These are phyloP conservation scores for Aurinia saxatilis DNA, from an alignment of 345 rosid species.

Conservation along the genomic window DNA sequence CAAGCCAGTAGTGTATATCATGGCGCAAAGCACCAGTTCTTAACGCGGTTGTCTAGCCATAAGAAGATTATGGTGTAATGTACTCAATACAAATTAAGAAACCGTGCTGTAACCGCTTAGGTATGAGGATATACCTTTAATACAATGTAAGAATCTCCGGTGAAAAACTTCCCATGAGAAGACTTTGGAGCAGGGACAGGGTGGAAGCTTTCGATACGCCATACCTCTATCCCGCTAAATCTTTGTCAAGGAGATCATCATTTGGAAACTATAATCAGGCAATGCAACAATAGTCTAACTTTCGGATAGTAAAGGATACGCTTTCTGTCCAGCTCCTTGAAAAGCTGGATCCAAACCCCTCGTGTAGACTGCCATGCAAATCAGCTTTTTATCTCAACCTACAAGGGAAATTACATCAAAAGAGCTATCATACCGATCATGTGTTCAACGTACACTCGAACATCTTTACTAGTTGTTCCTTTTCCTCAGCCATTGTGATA, in stretches of 20 bases:
- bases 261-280: background rate
- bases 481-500: too few relatives aligned
- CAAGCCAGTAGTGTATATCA: constrained; percentile 77
- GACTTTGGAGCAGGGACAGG: constrained; percentile 66
- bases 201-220: constrained; percentile 88
- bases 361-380: constrained; percentile 86
- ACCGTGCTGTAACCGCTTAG: background rate
- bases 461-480: too few relatives aligned
- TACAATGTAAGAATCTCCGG: constrained; percentile 89
- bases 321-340: constrained; percentile 95
- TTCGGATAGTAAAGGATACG: constrained; percentile 61
- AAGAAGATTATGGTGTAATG: background rate
- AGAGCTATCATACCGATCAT: background rate
- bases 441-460: too few relatives aligned
- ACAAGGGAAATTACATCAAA: background rate
- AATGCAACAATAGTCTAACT: background rate
- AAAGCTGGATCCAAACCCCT: constrained; percentile 95
- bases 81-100: background rate
- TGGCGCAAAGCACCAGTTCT: constrained; percentile 58
- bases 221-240: constrained; percentile 80
- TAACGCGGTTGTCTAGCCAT: constrained; percentile 45
- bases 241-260: constrained; percentile 43
- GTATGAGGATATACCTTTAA: constrained; percentile 49
- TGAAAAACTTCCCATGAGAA: constrained; percentile 81
- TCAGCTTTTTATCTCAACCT: constrained; percentile 23